phyloP scores from a whole-genome alignment of 164 flowering plant genomes.

The Dillenia turbinata region DNA sequence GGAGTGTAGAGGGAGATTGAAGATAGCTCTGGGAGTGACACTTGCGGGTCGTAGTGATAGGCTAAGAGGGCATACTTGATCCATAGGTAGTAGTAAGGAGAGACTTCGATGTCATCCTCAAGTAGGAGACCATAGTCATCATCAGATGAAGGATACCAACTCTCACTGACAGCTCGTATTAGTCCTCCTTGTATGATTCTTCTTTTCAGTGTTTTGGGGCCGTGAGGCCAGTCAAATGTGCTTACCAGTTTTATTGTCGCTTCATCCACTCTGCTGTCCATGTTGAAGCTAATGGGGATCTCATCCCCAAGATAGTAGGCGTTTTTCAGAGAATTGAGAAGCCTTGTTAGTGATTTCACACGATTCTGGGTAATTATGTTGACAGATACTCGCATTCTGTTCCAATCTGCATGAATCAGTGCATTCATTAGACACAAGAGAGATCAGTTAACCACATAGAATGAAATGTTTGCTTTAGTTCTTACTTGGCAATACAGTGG shows the following conservation, averaged over 20 bases:
- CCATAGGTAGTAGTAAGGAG: constrained; percentile 95
- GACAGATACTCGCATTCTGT: constrained; percentile 70
- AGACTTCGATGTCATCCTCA: constrained; percentile 96
- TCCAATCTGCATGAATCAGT: constrained; percentile 74
- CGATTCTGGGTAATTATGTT: constrained; percentile 95
- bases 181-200: constrained; percentile 97
- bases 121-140: constrained; percentile 87
- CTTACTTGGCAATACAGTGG: constrained; percentile 96
- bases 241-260: constrained; percentile 56
- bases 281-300: constrained; percentile 79
- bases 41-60: constrained; percentile 89
- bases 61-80: constrained; percentile 79
- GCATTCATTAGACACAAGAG: not conserved
- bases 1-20: constrained; percentile 94
- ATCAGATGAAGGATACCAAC: constrained; percentile 94
- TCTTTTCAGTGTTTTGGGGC: constrained; percentile 69
- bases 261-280: constrained; percentile 93
- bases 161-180: constrained; percentile 94
- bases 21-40: constrained; percentile 84
- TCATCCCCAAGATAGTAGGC: constrained; percentile 88
- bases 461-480: not conserved
- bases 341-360: constrained; percentile 59
- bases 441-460: not conserved
- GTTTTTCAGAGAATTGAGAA: constrained; percentile 66
- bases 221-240: constrained; percentile 89